These are phyloP conservation scores for Trichoderma sp. DNA, from an alignment of 2,329 filamentous ascomycete genomes.

Conservation along the genomic window DNA sequence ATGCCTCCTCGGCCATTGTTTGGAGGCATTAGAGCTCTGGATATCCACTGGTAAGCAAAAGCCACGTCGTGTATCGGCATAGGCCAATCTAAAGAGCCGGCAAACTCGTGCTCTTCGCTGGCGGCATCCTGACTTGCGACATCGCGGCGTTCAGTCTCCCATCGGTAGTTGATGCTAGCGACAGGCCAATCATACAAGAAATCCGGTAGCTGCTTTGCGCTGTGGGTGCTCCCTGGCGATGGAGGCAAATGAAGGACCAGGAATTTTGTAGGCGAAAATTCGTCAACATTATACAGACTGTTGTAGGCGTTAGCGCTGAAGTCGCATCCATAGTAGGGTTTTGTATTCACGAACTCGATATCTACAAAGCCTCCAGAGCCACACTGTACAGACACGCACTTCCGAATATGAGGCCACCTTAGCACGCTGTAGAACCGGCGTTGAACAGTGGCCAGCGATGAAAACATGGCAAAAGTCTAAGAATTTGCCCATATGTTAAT, in stretches of 20 bases:
- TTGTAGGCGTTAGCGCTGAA: constrained; percentile 12
- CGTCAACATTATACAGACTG: constrained; percentile 56
- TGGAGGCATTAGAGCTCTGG: constrained; percentile 48
- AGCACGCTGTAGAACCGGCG: constrained; percentile 20
- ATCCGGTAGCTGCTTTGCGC: constrained; percentile 41
- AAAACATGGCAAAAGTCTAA: constrained; percentile 6
- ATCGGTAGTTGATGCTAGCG: constrained; percentile 64
- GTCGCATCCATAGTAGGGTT: too few relatives aligned
- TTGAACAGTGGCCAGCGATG: background rate
- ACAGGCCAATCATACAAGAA: constrained; percentile 52
- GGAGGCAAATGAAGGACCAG: constrained; percentile 62
- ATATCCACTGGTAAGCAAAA: constrained; percentile 59
- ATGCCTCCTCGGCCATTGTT: constrained; percentile 43
- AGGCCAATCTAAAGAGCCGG: constrained; percentile 52
- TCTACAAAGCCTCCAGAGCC: constrained; percentile 55
- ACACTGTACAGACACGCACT: constrained; percentile 52
- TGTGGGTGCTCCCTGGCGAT: constrained; percentile 41
- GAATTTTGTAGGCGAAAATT: constrained; percentile 46
- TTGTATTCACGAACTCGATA: constrained; percentile 50
- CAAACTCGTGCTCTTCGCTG: background rate
- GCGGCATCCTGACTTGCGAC: constrained; percentile 22
- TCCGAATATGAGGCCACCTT: constrained; percentile 7
- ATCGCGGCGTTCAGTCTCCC: constrained; percentile 42
- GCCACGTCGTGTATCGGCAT: constrained; percentile 60
- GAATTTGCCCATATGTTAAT: background rate